These are phyloP conservation scores for Ophiosphaerella herpotricha DNA, from an alignment of 2,329 filamentous ascomycete species.

Conservation along the genomic window DNA sequence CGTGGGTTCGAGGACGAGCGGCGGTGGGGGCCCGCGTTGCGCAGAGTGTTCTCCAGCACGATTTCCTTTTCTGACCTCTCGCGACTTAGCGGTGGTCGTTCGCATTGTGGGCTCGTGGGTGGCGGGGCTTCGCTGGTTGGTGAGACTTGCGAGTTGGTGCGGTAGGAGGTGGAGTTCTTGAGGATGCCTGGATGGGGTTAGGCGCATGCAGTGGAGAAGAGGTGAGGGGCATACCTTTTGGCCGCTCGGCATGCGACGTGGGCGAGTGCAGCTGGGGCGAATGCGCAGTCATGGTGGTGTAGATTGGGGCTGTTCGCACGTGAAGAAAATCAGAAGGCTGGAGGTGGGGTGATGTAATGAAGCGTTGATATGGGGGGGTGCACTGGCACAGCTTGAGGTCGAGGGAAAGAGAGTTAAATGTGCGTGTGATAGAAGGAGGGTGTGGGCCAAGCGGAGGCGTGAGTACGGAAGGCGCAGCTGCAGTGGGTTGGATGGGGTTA, in stretches of 20 bases:
- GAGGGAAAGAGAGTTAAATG: too few species aligned
- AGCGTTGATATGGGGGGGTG: too few species aligned
- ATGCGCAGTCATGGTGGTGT: constrained; percentile 40
- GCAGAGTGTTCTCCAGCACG: constrained; percentile 89
- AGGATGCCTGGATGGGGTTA: constrained; percentile 73
- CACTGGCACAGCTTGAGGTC: too few species aligned
- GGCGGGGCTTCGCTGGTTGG: constrained; percentile 50
- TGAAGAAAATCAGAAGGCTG: too few species aligned
- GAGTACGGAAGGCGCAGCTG: too few species aligned
- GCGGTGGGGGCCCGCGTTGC: constrained; percentile 87
- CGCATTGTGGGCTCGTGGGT: constrained; percentile 36
- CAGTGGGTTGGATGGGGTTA: not conserved
- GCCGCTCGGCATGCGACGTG: constrained; percentile 47
- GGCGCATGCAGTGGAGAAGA: constrained; percentile 3
- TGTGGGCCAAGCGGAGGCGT: too few species aligned
- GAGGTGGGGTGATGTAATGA: too few species aligned
- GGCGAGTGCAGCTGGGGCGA: constrained; percentile 43
- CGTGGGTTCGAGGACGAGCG: constrained; percentile 77
- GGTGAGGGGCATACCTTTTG: constrained; percentile 45
- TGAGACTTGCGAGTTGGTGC: constrained; percentile 55
- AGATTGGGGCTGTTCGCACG: constrained; percentile 4
- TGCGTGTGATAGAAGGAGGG: too few species aligned
- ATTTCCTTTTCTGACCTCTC: constrained; percentile 79
- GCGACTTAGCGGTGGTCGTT: constrained; percentile 51
- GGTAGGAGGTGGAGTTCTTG: constrained; percentile 78